Conservation (phyloP, 2,329 filamentous ascomycete genomes). For the Aspergillus oerlinghausenensis region DNA sequence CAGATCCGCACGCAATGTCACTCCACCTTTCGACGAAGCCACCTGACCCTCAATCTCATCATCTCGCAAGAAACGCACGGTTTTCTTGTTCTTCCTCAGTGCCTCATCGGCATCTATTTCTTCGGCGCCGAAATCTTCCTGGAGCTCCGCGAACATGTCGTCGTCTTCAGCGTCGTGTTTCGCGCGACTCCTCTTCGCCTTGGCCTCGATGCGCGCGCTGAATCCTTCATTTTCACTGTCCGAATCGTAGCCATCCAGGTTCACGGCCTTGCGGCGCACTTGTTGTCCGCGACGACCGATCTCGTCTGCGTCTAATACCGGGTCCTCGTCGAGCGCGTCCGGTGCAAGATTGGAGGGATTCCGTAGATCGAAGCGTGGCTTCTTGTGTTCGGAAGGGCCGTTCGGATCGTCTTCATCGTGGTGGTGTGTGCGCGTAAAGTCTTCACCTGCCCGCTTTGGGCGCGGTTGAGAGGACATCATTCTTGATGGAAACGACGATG, state of each 20-base stretch:
- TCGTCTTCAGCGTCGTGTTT: slow-evolving; percentile 41
- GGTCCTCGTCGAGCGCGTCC: slow-evolving; percentile 69
- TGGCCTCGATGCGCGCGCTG: slow-evolving; percentile 64
- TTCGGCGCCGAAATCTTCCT: slow-evolving; percentile 55
- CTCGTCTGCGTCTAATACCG: slow-evolving; percentile 82
- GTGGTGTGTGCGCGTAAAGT: slow-evolving; percentile 71
- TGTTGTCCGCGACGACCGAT: slow-evolving; percentile 69
- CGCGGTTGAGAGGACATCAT: slow-evolving; percentile 63
- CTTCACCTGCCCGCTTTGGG: slow-evolving; percentile 78
- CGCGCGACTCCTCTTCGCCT: slow-evolving; percentile 38
- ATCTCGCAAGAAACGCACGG: slow-evolving; percentile 56
- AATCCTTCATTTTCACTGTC: slow-evolving; percentile 91
- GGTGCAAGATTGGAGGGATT: slow-evolving; percentile 90
- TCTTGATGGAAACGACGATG: not conserved
- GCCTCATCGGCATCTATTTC: slow-evolving; percentile 49
- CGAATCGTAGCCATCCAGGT: slow-evolving; percentile 93
- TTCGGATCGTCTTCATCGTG: slow-evolving; percentile 46
- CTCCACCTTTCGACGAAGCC: slow-evolving; percentile 65
- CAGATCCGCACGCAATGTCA: slow-evolving; percentile 56
- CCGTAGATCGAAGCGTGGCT: slow-evolving; percentile 86
- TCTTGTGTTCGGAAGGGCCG: slow-evolving; percentile 57
- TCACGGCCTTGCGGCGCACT: slow-evolving; percentile 89
- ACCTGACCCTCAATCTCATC: slow-evolving; percentile 78
- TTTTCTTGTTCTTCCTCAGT: slow-evolving; percentile 57
- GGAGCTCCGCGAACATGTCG: slow-evolving; percentile 79